Conservation (phyloP, 116 monocot species). For the Iris pallida region DNA sequence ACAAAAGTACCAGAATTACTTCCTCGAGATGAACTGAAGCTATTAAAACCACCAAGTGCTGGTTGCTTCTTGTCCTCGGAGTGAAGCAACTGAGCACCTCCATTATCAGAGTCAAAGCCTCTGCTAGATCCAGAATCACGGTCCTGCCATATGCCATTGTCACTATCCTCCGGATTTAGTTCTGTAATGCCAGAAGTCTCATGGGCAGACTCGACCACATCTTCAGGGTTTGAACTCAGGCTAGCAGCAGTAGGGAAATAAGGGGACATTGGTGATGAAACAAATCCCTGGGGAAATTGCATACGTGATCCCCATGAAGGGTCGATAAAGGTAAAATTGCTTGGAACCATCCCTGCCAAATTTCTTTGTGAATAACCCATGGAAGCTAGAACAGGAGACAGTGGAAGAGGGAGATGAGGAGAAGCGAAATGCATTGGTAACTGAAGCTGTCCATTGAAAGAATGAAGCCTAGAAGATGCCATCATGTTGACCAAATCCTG, state of each 20-base stretch:
- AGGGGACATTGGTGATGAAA: constrained; percentile 38
- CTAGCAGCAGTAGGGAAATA: constrained; percentile 31
- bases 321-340: constrained; percentile 43
- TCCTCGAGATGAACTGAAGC: constrained; percentile 14
- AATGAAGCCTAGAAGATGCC: constrained; percentile 41
- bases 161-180: constrained; percentile 32
- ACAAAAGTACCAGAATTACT: constrained; percentile 17
- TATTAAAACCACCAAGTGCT: constrained; percentile 7
- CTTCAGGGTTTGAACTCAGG: constrained; percentile 33
- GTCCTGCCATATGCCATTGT: constrained; percentile 35
- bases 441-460: constrained; percentile 48
- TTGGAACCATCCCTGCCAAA: constrained; percentile 37
- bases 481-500: constrained; percentile 77
- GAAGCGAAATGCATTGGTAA: constrained; percentile 56
- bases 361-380: constrained; percentile 45
- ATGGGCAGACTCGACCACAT: constrained; percentile 20
- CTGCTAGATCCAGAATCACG: constrained; percentile 28
- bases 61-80: constrained; percentile 30
- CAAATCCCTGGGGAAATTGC: constrained; percentile 50
- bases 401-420: constrained; percentile 27
- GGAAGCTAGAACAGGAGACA: constrained; percentile 46
- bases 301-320: constrained; percentile 46
- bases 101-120: constrained; percentile 24
- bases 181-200: constrained; percentile 25
- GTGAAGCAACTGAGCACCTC: constrained; percentile 21